Percentiles rank a stretch among this genome's conserved stretches.
phyloP scores from a whole-genome alignment of 1,139 yeast species.

The Hemisphaericaspora subhashii region DNA sequence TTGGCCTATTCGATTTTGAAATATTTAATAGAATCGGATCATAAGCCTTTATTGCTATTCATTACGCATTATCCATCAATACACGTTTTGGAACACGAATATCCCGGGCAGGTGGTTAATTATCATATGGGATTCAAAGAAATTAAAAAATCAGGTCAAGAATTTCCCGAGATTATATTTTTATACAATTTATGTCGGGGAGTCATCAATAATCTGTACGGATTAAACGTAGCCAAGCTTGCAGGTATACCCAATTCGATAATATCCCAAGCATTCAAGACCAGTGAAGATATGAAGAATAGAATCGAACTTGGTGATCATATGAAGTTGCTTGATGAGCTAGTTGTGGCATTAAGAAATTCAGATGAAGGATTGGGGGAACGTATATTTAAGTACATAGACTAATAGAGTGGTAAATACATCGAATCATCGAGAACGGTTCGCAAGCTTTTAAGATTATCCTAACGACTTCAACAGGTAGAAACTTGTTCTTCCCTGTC shows the following conservation, averaged over 20 bases:
- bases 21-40: conserved; percentile 50
- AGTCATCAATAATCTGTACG: conserved; percentile 65
- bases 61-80: conserved; percentile 88
- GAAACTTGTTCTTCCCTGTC: too few species aligned
- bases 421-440: too few species aligned
- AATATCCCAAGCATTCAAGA: conserved; percentile 46
- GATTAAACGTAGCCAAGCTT: conserved; percentile 74
- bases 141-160: conserved; percentile 27
- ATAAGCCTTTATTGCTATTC: conserved; percentile 63
- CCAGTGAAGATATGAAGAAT: conserved; percentile 44
- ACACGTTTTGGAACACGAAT: conserved; percentile 48
- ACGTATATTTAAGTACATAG: conserved; percentile 10
- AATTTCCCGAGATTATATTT: conserved; percentile 50
- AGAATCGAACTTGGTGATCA: conserved; percentile 23
- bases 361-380: conserved; percentile 6
- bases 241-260: conserved; percentile 60
- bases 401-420: not conserved
- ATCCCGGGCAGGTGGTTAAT: conserved; percentile 47
- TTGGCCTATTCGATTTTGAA: conserved; percentile 77
- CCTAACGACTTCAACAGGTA: too few species aligned
- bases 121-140: conserved; percentile 78
- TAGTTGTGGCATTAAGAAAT: conserved; percentile 4
- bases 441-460: too few species aligned
- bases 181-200: conserved; percentile 63
- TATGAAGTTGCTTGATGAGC: conserved; percentile 5